Evolutionary conservation across 78 protist species (phyloP), one percentile per base, ranked within the genome.

Genomic region (Planoprotostelium fungivorum): DNA sequence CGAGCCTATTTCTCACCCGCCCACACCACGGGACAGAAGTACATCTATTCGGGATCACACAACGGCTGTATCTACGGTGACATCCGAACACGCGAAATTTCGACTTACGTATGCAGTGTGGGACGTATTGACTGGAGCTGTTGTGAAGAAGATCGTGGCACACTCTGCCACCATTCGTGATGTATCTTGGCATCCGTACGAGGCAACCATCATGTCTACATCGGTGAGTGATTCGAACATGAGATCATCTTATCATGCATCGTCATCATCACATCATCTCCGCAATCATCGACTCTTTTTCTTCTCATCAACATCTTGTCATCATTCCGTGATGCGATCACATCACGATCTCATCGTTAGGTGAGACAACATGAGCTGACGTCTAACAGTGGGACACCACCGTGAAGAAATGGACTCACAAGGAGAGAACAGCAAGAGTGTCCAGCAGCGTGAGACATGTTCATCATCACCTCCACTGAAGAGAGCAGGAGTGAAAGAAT

Each of bases 1-100:
- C 89, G 98, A 63, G 87, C 93, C 83, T 38, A 92, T 51, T 96
- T 96, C 39, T 95, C 97, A 23, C 96, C 97, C 29, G 23, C 63
- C 0, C 90, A 91, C 34, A 92, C 96, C 16, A 96, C 98, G 0
- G 95, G 96, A n/a, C 96, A 96, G 87, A 94, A 93, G 36, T 96
- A 85, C 88, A 94, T 96, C 16, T 94, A 94, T 38, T 31, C 98
- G 0, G 98, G 98, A 1, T 88, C 93, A 0, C 37, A 23, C 85
- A 87, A 91, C 38, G 97, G 98, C 38, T 10, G 1, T 0, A 87
- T 95, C 38, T 91, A 37, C 83, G 89, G 94, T 95, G 84, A 29
- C 85, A 51, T n/a, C 1, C n/a, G 90, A 9, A 35, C 0, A 36
- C 0, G 31, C 84, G 84, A 28, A 85, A 29, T 25, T 85, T 85